Conservation (phyloP, 2,329 filamentous ascomycete genomes). For the Mycosphaerella arachidis region DNA sequence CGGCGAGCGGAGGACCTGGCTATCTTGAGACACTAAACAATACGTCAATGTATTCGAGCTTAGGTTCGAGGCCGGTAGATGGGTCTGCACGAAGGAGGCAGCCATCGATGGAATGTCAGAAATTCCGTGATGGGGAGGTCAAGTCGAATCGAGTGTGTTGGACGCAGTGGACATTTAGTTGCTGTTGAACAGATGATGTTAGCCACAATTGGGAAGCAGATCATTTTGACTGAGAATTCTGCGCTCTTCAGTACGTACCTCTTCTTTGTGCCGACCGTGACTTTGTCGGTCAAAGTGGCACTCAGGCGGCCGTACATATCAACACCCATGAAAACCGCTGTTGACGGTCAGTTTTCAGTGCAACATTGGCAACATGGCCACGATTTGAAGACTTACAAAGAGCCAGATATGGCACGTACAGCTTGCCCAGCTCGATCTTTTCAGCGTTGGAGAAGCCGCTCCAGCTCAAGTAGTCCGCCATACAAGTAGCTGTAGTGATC, state of each 20-base stretch:
- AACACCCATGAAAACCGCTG: constrained; percentile 40
- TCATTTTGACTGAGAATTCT: not conserved
- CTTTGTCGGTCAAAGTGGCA: constrained; percentile 7
- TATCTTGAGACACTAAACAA: not conserved
- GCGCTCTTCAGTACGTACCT: not conserved
- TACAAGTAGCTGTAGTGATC: constrained; percentile 59
- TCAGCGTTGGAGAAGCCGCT: constrained; percentile 40
- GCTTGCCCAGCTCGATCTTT: constrained; percentile 47
- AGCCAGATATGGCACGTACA: constrained; percentile 56
- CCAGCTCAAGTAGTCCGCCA: constrained; percentile 59
- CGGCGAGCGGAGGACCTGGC: not conserved
- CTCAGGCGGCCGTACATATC: constrained; percentile 39
- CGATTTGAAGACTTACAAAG: constrained; percentile 44
- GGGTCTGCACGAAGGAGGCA: not conserved
- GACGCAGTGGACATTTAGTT: too few relatives aligned
- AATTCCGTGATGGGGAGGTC: not conserved
- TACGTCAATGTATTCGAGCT: not conserved
- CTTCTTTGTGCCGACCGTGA: constrained; percentile 1
- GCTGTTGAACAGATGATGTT: too few relatives aligned
- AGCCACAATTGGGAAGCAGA: too few relatives aligned
- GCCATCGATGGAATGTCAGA: not conserved
- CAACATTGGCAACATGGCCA: not conserved
- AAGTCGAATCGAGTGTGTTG: not conserved
- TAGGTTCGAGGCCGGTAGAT: not conserved
- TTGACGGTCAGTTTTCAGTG: not conserved